phyloP scores from a whole-genome alignment of 176 grass and related monocot species.

The Oryza glaberrima region DNA sequence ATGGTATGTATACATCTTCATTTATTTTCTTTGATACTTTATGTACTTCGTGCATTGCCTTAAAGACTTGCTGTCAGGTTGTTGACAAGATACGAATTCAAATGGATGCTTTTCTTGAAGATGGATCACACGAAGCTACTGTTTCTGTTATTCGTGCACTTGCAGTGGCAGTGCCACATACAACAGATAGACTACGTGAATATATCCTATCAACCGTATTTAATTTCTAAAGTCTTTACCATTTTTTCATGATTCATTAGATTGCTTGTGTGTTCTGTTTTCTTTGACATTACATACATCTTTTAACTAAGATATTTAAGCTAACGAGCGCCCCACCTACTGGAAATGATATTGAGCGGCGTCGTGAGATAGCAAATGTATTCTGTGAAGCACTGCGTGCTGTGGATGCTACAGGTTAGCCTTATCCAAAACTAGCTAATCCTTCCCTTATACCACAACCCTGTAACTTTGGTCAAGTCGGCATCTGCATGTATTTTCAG shows the following conservation, averaged over 20 bases:
- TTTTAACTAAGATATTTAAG: constrained; percentile 92
- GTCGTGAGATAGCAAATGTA: constrained; percentile 77
- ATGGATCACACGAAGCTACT: constrained; percentile 94
- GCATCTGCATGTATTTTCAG: neutral
- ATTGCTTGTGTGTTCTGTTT: constrained; percentile 46
- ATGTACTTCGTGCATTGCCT: constrained; percentile 18
- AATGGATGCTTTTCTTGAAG: constrained; percentile 99
- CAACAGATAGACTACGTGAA: constrained; percentile 92
- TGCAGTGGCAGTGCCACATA: constrained; percentile 79
- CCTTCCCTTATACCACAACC: constrained; percentile 10
- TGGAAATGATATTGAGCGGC: constrained; percentile 54
- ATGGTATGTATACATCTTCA: constrained; percentile 61
- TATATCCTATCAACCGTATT: constrained; percentile 78
- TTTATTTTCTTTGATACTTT: constrained; percentile 22
- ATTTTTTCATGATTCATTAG: constrained; percentile 26
- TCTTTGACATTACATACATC: constrained; percentile 88
- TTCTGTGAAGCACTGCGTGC: constrained; percentile 95
- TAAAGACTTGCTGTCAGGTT: constrained; percentile 56
- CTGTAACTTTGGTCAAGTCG: constrained; percentile 7
- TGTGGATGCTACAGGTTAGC: constrained; percentile 88
- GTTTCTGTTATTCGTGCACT: constrained; percentile 85
- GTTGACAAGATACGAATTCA: constrained; percentile 96
- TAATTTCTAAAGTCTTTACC: constrained; percentile 34
- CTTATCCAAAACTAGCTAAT: constrained; percentile 21
- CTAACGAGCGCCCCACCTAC: constrained; percentile 58